phyloP scores from a whole-genome alignment of 495 filamentous ascomycete genomes.

The Penicillium paradoxum region DNA sequence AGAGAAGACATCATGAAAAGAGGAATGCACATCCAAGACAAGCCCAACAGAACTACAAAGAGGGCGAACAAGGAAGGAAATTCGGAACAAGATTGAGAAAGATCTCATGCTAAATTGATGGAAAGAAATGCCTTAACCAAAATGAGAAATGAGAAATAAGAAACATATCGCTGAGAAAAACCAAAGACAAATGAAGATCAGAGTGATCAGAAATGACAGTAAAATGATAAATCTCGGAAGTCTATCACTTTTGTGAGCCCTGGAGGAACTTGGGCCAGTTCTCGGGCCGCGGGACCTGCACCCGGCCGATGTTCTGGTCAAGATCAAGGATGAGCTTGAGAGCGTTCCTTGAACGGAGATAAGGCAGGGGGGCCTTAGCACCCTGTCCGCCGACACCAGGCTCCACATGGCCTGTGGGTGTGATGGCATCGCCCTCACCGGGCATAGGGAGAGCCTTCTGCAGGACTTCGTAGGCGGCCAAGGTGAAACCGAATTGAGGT shows the following conservation, averaged over 20 bases:
- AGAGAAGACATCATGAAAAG: constrained; percentile 9
- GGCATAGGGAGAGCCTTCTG: constrained; percentile 80
- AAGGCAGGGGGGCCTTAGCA: constrained; percentile 67
- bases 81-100: constrained; percentile 9
- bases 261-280: constrained; percentile 40
- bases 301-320: constrained; percentile 80
- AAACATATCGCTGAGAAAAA: constrained; percentile 14
- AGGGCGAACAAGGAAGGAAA: constrained; percentile 3
- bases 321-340: constrained; percentile 94
- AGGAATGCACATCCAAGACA: constrained; percentile 2
- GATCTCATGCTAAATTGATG: constrained; percentile 26
- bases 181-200: background rate
- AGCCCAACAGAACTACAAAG: constrained; percentile 5
- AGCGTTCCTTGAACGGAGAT: constrained; percentile 85
- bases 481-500: constrained; percentile 95
- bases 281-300: constrained; percentile 52
- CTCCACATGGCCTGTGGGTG: constrained; percentile 43
- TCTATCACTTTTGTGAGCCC: constrained; percentile 25
- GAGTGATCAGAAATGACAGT: background rate
- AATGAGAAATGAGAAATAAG: constrained; percentile 11
- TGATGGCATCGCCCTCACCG: constrained; percentile 50
- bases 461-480: constrained; percentile 89
- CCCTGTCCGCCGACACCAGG: constrained; percentile 52
- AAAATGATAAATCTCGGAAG: background rate
- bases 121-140: constrained; percentile 2